Percentiles rank a stretch among this genome's conserved stretches.
Conservation (phyloP, 2,329 filamentous ascomycete species). For the Pezicula neosporulosa region DNA sequence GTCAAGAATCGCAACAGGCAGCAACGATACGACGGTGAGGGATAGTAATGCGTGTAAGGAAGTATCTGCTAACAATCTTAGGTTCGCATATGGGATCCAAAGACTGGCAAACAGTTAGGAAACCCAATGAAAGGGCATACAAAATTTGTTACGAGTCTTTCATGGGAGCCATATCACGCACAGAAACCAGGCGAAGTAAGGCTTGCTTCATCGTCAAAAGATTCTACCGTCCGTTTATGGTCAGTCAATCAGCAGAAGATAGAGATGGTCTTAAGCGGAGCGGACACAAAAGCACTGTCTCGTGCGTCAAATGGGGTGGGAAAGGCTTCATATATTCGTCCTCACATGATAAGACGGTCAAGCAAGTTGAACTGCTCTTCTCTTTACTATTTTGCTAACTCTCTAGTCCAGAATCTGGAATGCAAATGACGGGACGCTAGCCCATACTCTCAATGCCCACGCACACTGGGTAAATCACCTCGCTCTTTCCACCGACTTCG, state of each 20-base stretch:
- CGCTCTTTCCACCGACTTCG: slow-evolving; percentile 89
- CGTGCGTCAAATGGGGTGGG: slow-evolving; percentile 94
- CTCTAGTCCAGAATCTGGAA: slow-evolving; percentile 63
- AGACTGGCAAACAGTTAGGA: slow-evolving; percentile 71
- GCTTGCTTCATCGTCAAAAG: slow-evolving; percentile 85
- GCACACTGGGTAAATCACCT: slow-evolving; percentile 96
- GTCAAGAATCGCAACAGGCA: slow-evolving; percentile 77
- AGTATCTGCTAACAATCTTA: too few relatives aligned
- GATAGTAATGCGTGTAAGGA: too few relatives aligned
- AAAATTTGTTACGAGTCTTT: slow-evolving; percentile 83
- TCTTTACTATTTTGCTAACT: too few relatives aligned
- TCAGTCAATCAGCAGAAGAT: slow-evolving; percentile 73
- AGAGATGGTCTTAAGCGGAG: slow-evolving; percentile 79
- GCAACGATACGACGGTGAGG: slow-evolving; percentile 89
- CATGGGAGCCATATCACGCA: slow-evolving; percentile 91
- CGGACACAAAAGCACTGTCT: slow-evolving; percentile 85
- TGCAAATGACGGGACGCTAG: slow-evolving; percentile 70
- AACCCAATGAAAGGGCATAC: slow-evolving; percentile 74
- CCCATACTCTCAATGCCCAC: slow-evolving; percentile 77
- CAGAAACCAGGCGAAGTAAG: slow-evolving; percentile 71
- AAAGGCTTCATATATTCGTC: slow-evolving; percentile 78
- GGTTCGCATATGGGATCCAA: slow-evolving; percentile 70
- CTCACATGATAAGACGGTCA: slow-evolving; percentile 89
- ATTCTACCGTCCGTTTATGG: slow-evolving; percentile 86
- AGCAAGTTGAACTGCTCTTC: slow-evolving; percentile 28